A percentile compares a stretch with the other conserved stretches of the same genome.
phyloP scores from a whole-genome alignment of 192 early-diverging fungal genomes.

The Funneliformis mosseae region DNA sequence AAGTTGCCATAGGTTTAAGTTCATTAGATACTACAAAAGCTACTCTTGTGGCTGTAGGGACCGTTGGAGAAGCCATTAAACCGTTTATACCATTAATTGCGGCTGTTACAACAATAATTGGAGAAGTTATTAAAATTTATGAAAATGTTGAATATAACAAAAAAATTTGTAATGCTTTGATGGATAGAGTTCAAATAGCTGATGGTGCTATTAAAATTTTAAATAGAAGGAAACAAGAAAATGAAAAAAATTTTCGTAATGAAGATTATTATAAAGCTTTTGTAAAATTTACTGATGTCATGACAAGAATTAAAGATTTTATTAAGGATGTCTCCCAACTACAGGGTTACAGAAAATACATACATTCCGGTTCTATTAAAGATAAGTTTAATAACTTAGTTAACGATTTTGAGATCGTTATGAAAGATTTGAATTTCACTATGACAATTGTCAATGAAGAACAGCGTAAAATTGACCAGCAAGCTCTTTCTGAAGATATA shows the following conservation, averaged over 20 bases:
- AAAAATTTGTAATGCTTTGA: not conserved
- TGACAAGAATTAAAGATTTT: constrained; percentile 23
- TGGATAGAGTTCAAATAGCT: not conserved
- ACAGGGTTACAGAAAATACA: constrained; percentile 19
- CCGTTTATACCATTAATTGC: not conserved
- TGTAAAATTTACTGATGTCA: not conserved
- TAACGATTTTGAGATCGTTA: not conserved
- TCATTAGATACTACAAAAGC: too few relatives aligned
- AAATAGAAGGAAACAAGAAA: not conserved
- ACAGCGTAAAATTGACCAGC: not conserved
- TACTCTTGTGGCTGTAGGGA: too few relatives aligned
- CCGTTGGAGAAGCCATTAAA: not conserved
- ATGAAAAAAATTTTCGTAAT: not conserved
- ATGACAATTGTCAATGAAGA: not conserved
- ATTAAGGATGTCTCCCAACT: constrained; percentile 12
- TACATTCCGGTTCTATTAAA: not conserved
- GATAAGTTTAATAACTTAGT: not conserved
- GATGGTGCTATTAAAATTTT: not conserved
- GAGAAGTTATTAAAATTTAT: not conserved
- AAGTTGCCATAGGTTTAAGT: too few relatives aligned
- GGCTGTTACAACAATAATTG: not conserved
- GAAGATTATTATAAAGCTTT: not conserved
- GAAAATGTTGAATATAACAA: not conserved
- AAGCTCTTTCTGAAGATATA: not conserved
- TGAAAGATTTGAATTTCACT: not conserved